Base-by-base conservation (phyloP, 768 basidiomycete species). In the Rhizopogon sp. region DNA sequence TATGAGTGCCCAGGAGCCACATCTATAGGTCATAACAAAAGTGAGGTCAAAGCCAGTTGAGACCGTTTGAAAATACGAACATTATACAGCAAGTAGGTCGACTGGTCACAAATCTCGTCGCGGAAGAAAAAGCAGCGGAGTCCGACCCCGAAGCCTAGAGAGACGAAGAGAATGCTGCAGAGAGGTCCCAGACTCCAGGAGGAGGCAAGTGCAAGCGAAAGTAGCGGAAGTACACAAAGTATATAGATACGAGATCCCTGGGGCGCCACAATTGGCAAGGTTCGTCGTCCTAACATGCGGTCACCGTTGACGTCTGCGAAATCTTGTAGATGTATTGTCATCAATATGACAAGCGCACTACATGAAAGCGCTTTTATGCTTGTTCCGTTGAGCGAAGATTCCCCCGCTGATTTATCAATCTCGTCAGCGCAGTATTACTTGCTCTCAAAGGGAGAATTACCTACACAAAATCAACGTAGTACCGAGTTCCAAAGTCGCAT, bases 251-350 rank as follows among this genome's bases (percentile, higher is more conserved):
- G 56, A 6, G 60, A 62, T 11, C 61, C 61, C 37, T 62, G 46
- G 0, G 60, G 61, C 1, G 56, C 53, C 25, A 61, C 52, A 33
- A 72, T 64, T 6, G 72, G 69, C 8, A 72, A 52, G 0, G 72
- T 72, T 10, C 55, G 62, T 33, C 70, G 64, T 11, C 72, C 70
- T 17, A 60, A 54, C 17, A 52, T 56, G 37, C 56, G 58, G 47
- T 72, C 72, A 6, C 72, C 72, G 7, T 63, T 59, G 17, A 59
- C 63, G 28, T 73, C 72, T 5, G 59, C 57, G 54, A 73, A 73
- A 40, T 73, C 72, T 54, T 72, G 68, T 0, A 68, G 66, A 37
- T 75, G 72, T 10, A 73, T 72, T 2, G 75, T 76, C 7, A 70
- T 73, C 33, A 67, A 55, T 13, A 73, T 63, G 13, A 73, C 65